Evolutionary conservation across 176 grass and related monocot species (phyloP), one percentile per base, ranked within the genome.

Genomic region (Bonia amplexicaulis): DNA sequence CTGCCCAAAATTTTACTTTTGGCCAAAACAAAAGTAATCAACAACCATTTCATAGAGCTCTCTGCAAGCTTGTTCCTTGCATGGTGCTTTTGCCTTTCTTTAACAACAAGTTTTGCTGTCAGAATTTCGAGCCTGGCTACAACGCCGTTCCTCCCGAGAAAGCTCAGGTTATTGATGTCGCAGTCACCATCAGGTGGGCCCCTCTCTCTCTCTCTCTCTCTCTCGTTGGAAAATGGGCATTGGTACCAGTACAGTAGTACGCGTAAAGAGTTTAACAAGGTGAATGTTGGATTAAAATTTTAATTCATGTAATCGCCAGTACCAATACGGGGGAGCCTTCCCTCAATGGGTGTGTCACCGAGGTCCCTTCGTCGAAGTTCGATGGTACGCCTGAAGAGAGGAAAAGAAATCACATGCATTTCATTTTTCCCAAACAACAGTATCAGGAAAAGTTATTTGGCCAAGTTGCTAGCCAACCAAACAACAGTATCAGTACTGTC

Each of bases 51-150:
- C 22, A 58, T 26, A n/a, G 79, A 58, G 16, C 13, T 58, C 49
- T 42, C 35, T 70, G 54, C 52, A 31, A 35, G 15, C 51, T 47
- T 45, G 52, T 22, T 72, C 51, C 67, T 82, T 42, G 62, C 14
- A 23, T 68, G 33, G 49, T 54, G 2, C 2, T 31, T 77, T 22
- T 47, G 41, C 52, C 17, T 61, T 71, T 78, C 12, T 68, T 75
- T 80, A 66, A 89, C 66, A 42, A 1, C 51, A 11, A 61, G 33
- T 31, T 73, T 89, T 80, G 41, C 73, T 68, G 69, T 69, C 89
- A 97, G 94, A 88, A 90, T 69, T 97, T 92, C 60, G 94, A 97
- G 78, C 87, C 94, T 25, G 89, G 80, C 35, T 97, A 97, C 85
- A 88, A 33, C 31, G 3, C 74, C 55, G 59, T 84, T 65, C 85